A percentile compares a stretch with the other conserved stretches of the same genome.
phyloP scores from a whole-genome alignment of 306 rosid genomes.

The Acacia crassicarpa region DNA sequence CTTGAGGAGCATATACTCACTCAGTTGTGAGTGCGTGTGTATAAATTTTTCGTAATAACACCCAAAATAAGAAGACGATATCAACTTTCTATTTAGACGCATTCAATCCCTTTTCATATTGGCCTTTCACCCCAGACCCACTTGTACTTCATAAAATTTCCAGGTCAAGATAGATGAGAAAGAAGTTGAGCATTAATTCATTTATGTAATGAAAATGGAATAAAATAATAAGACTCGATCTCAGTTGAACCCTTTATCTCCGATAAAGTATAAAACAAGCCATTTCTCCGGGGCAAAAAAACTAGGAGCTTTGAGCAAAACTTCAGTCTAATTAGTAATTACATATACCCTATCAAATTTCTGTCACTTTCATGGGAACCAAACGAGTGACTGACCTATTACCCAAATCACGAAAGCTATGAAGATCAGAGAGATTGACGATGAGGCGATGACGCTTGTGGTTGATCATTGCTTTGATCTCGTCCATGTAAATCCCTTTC shows the following conservation, averaged over 20 bases:
- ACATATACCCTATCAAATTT: too few species aligned
- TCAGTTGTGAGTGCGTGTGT: background rate
- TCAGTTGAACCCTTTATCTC: background rate
- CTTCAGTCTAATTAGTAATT: background rate
- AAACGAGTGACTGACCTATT: constrained; percentile 49
- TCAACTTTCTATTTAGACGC: background rate
- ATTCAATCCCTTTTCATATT: background rate
- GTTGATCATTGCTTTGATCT: constrained; percentile 81
- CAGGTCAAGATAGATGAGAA: background rate
- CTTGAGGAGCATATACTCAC: background rate
- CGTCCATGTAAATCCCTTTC: constrained; percentile 73
- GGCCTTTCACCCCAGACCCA: background rate
- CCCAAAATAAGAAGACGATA: background rate
- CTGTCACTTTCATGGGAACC: background rate
- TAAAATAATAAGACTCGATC: background rate
- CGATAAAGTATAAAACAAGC: background rate
- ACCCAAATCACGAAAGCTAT: constrained; percentile 79
- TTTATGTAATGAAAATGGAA: background rate
- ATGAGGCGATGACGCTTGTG: constrained; percentile 85
- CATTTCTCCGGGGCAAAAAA: too few species aligned
- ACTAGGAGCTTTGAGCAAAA: background rate
- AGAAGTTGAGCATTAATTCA: background rate
- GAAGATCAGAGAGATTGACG: constrained; percentile 93
- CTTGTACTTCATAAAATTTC: background rate
- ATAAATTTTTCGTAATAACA: background rate